These are phyloP conservation scores for Sporobolus alterniflorus DNA, from an alignment of 202 grass and related monocot genomes.

Conservation along the genomic window DNA sequence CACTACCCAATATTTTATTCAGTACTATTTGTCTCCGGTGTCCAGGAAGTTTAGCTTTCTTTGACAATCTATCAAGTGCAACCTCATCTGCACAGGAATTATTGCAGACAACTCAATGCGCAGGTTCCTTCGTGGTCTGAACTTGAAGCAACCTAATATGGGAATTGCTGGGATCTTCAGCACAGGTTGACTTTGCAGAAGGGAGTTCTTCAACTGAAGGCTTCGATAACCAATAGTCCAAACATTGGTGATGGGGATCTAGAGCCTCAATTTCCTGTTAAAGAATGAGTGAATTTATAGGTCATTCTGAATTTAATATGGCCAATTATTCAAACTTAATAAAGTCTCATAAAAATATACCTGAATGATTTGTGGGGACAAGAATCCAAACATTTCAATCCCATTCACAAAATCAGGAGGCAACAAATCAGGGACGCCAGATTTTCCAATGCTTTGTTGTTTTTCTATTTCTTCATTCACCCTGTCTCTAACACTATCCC, in stretches of 20 bases:
- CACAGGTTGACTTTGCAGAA: neutral
- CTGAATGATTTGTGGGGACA: slow-evolving; percentile 58
- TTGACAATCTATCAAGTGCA: slow-evolving; percentile 39
- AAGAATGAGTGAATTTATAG: slow-evolving; percentile 20
- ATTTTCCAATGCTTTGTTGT: slow-evolving; percentile 38
- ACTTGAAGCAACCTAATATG: slow-evolving; percentile 44
- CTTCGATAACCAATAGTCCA: slow-evolving; percentile 76
- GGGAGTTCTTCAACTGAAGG: slow-evolving; percentile 18
- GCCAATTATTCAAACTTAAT: too few species aligned
- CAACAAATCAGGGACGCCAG: slow-evolving; percentile 39
- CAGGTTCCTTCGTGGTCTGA: slow-evolving; percentile 47
- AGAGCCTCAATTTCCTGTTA: slow-evolving; percentile 72
- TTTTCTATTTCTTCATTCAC: slow-evolving; percentile 69
- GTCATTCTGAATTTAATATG: too few species aligned
- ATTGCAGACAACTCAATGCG: slow-evolving; percentile 29
- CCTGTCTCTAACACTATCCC: slow-evolving; percentile 61
- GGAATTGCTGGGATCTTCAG: slow-evolving; percentile 24
- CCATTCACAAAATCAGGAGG: slow-evolving; percentile 48
- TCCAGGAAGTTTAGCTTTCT: slow-evolving; percentile 66
- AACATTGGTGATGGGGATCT: slow-evolving; percentile 64
- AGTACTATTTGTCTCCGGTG: slow-evolving; percentile 48
- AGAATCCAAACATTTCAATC: slow-evolving; percentile 92
- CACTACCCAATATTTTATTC: slow-evolving; percentile 44
- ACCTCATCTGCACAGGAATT: slow-evolving; percentile 50
- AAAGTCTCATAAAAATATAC: slow-evolving; percentile 44